Evolutionary conservation across 768 basidiomycete species (phyloP).

Genomic region (Mycena capillaripes): DNA sequence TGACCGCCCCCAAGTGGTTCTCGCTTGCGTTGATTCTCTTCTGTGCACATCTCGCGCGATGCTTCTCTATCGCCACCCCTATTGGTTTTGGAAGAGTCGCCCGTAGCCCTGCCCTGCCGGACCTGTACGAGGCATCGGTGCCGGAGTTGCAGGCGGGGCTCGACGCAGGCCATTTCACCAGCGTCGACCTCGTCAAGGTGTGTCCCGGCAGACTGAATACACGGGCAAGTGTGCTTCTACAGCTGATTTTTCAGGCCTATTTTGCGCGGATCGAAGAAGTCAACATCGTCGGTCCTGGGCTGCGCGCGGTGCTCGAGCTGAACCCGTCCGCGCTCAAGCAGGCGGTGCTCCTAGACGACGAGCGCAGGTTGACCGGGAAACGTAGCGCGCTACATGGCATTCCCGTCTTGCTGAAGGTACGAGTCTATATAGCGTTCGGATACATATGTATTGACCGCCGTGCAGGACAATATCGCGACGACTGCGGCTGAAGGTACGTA

Average conservation of each 20-base stretch:
- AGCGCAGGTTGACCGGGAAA: conserved; percentile 55
- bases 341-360: conserved; percentile 66
- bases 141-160: conserved; percentile 68
- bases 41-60: background rate
- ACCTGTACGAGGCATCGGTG: conserved; percentile 73
- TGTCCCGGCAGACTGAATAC: background rate
- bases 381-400: conserved; percentile 68
- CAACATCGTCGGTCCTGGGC: conserved; percentile 56
- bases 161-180: conserved; percentile 65
- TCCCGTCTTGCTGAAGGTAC: conserved; percentile 62
- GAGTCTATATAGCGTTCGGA: background rate
- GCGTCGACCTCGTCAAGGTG: conserved; percentile 75
- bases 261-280: conserved; percentile 77
- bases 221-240: background rate
- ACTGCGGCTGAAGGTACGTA: background rate
- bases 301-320: conserved; percentile 71
- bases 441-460: background rate
- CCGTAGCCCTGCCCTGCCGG: no score
- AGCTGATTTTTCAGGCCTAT: conserved; percentile 63
- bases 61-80: background rate
- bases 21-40: background rate
- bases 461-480: background rate
- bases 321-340: conserved; percentile 66
- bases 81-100: background rate
- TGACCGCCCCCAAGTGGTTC: no score